Conservation (phyloP, 768 basidiomycete species). For the Boletellus ananas region DNA sequence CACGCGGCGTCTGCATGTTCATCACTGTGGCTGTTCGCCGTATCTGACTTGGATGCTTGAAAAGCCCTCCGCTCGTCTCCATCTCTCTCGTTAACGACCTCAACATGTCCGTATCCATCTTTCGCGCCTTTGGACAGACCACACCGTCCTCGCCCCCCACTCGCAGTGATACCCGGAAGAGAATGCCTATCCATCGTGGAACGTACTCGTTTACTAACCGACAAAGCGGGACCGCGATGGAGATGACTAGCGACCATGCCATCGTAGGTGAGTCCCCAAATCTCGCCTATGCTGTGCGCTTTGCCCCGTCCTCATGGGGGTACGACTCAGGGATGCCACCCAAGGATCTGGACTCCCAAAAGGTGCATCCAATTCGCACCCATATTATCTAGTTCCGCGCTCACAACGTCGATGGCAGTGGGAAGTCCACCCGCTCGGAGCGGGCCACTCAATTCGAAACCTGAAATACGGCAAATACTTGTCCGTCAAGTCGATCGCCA, state of each 20-base stretch:
- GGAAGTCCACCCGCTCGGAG: slow-evolving; percentile 28
- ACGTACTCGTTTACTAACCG: slow-evolving; percentile 30
- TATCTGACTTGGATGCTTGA: slow-evolving; percentile 6
- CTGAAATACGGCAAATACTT: slow-evolving; percentile 31
- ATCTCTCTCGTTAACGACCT: background rate
- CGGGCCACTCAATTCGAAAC: slow-evolving; percentile 30
- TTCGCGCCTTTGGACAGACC: slow-evolving; percentile 20
- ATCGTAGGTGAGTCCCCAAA: slow-evolving; percentile 20
- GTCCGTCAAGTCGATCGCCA: slow-evolving; percentile 24
- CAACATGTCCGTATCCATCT: slow-evolving; percentile 20
- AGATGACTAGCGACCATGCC: slow-evolving; percentile 21
- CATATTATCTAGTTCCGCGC: background rate
- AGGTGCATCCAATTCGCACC: slow-evolving; percentile 10
- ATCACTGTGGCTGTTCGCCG: slow-evolving; percentile 11
- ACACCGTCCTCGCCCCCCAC: slow-evolving; percentile 3
- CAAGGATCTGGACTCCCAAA: slow-evolving; percentile 27
- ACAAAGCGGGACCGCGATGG: slow-evolving; percentile 33
- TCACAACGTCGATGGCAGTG: slow-evolving; percentile 15
- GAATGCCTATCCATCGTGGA: slow-evolving; percentile 27
- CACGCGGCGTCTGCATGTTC: slow-evolving; percentile 21
- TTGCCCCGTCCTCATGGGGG: background rate
- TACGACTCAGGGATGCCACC: slow-evolving; percentile 27
- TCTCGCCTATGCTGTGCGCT: background rate
- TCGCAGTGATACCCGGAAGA: slow-evolving; percentile 19
- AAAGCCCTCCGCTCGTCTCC: slow-evolving; percentile 2